These are phyloP conservation scores for Cornus controversa DNA, from an alignment of 148 eudicot species.

Conservation along the genomic window DNA sequence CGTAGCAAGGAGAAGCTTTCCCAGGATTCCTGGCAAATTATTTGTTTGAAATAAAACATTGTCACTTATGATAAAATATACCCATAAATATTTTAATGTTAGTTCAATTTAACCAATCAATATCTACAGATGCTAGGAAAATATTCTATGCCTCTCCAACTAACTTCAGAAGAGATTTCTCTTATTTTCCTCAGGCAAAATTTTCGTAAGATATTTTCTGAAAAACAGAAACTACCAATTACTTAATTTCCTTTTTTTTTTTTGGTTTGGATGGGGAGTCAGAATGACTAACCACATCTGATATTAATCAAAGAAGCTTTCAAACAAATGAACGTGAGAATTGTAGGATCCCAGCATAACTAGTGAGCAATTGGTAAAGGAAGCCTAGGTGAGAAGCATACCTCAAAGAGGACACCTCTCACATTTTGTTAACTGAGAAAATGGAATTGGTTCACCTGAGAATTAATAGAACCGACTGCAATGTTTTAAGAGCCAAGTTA, in stretches of 20 bases:
- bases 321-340: slow-evolving; percentile 14
- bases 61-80: neutral
- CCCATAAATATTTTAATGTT: neutral
- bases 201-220: neutral
- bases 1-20: neutral
- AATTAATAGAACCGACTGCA: slow-evolving; percentile 47
- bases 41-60: neutral
- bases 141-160: neutral
- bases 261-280: neutral
- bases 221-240: neutral
- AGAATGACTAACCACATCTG: neutral
- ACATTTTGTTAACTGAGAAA: slow-evolving; percentile 48
- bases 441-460: slow-evolving; percentile 39
- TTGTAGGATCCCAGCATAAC: slow-evolving; percentile 9
- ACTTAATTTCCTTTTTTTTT: neutral
- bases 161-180: neutral
- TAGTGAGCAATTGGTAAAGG: slow-evolving; percentile 17
- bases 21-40: neutral
- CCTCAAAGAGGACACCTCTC: slow-evolving; percentile 78
- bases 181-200: neutral
- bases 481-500: slow-evolving; percentile 36
- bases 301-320: slow-evolving; percentile 2
- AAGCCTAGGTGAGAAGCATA: slow-evolving; percentile 77
- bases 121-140: neutral
- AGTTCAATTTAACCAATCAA: slow-evolving; percentile 28